phyloP scores from a whole-genome alignment of 768 basidiomycete species.

The Mycena indigotica region DNA sequence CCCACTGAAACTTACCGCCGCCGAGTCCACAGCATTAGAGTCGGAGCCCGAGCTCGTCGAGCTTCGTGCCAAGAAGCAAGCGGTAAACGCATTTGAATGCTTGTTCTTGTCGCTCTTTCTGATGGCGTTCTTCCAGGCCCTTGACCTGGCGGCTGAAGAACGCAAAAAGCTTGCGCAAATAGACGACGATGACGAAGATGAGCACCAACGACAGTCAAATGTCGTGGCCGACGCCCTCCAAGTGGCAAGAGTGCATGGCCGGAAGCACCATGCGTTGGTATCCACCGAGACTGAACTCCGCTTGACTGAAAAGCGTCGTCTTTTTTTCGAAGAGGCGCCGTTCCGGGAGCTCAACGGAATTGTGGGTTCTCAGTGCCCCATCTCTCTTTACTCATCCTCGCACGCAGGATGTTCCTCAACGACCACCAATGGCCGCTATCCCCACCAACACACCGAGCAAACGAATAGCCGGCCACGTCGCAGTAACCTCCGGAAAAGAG shows the following conservation, averaged over 20 bases:
- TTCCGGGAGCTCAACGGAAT: neutral
- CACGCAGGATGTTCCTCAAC: no score
- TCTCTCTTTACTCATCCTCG: no score
- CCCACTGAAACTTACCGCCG: neutral
- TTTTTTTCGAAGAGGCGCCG: neutral
- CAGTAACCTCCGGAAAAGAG: no score
- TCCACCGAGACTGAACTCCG: neutral
- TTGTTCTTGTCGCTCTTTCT: no score
- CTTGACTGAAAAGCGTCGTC: neutral
- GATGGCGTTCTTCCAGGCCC: no score
- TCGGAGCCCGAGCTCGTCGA: neutral
- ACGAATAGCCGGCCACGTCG: no score
- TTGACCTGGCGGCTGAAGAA: neutral
- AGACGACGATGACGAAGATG: neutral
- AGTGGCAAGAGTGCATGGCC: neutral
- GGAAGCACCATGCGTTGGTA: neutral
- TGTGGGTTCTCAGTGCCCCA: no score
- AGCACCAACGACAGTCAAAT: neutral
- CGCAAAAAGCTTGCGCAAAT: neutral
- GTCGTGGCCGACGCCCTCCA: neutral
- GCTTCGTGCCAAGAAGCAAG: neutral
- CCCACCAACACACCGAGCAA: no score
- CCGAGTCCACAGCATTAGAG: neutral
- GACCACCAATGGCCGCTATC: no score
- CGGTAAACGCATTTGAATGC: no score